Evolutionary conservation across 176 grass and related monocot species (phyloP), one percentile per base, ranked within the genome.

Genomic region (Avena insularis): DNA sequence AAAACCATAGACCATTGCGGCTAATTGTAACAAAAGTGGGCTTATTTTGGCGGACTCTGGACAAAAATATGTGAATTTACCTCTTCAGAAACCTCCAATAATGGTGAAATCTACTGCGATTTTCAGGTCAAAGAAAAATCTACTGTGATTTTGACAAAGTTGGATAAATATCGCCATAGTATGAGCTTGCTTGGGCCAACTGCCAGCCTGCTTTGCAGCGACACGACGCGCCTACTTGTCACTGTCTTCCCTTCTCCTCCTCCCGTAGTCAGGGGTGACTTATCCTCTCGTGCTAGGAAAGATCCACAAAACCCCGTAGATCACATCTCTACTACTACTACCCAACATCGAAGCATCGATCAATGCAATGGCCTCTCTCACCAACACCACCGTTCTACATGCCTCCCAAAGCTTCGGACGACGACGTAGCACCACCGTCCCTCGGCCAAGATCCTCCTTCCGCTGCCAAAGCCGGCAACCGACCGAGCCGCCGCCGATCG

Each of bases 341-440:
- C 9, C 49, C 57, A 45, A 65, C 45, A 92, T 83, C 90, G 45
- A 9, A 82, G 31, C 86, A 17, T 4, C 15, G 67, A 50, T 31
- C 67, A 71, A 87, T 93, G 88, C 76, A 89, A 89, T 93, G 85
- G 85, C 88, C 53, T 87, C 88, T 64, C 63, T 64, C 5, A 57
- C 50, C 70, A 77, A 12, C 57, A 76, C 31, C 86, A 31, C 70
- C 53, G 54, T 56, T 75, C 64, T 65, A 68, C 85, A 58, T 46
- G 55, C 49, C 15, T 53, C 82, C 6, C 68, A 35, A 9, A 48
- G 35, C 74, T 56, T 45, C 40, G 73, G 71, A 49, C 86, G 64
- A 48, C 86, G 60, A 58, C 78, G 75, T 33, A 48, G 35, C 86
- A 60, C 2, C 25, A 8, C 56, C 53, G 64, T 76, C 8, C 57